Evolutionary conservation across 352 stramenopile genomes (phyloP), one percentile per base, ranked within the genome.

Genomic region (Hyaloperonospora arabidopsidis): DNA sequence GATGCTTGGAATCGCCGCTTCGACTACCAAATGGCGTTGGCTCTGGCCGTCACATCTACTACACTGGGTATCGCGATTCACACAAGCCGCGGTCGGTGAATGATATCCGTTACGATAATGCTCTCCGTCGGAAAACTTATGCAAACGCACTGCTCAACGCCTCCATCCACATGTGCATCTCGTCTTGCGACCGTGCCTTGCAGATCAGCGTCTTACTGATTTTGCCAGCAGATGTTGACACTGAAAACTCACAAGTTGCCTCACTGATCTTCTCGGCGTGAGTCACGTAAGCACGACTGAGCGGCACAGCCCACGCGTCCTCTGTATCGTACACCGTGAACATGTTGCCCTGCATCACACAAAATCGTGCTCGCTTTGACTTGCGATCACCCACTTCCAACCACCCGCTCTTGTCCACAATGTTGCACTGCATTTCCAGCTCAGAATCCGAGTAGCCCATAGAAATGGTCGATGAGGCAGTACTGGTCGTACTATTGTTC

Each of bases 251-350:
- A 48, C 76, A 84, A 23, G 74, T 68, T 0, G 69, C 40, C 41
- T 68, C 63, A 47, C 70, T 84, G 47, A 84, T 72, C 64, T 88
- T 86, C 51, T 86, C 72, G 5, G 77, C 69, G 25, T 73, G 65
- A 6, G 72, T 85, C 38, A 92, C 77, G 63, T 92, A 92, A 6
- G 76, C 79, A 28, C 81, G 79, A 28, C 72, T 87, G 10, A 86
- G 71, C 8, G 81, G 81, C 5, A 92, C 81, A 1, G 79, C 78
- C 81, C 81, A 92, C 5, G 81, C 72, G 46, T 92, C 77, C 54
- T 89, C 79, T 41, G 74, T 87, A 44, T 89, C 81, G 63, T 92
- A 89, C 21, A 89, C 72, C 1, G 81, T 88, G 40, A 92, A 88
- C 81, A 92, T 88, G 41, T 53, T 80, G 52, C 74, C 82, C 61